These are phyloP conservation scores for Pholiota microspora DNA, from an alignment of 768 basidiomycete genomes.

Conservation along the genomic window DNA sequence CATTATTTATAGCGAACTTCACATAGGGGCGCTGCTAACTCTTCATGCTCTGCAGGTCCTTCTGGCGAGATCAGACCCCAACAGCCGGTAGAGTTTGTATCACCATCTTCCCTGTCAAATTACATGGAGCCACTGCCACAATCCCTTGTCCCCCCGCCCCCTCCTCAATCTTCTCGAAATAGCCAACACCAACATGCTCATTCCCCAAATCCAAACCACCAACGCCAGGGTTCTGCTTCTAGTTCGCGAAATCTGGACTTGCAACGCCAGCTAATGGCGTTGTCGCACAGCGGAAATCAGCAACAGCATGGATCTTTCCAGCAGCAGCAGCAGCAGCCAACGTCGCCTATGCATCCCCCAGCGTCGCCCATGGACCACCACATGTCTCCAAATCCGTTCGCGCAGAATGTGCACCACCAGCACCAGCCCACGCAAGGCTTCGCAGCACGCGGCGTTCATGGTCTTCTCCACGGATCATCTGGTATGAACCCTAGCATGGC, in stretches of 20 bases:
- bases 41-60: conserved; percentile 36
- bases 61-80: conserved; percentile 68
- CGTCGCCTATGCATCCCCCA: conserved; percentile 16
- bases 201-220: conserved; percentile 10
- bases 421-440: conserved; percentile 1
- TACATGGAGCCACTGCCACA: conserved; percentile 27
- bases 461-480: neutral
- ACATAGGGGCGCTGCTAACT: neutral
- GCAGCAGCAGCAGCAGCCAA: conserved; percentile 10
- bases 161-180: conserved; percentile 6
- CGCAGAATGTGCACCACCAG: conserved; percentile 1
- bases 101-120: conserved; percentile 28
- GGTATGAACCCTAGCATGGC: conserved; percentile 18
- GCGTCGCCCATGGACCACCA: conserved; percentile 16
- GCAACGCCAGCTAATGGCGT: conserved; percentile 18
- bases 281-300: conserved; percentile 10
- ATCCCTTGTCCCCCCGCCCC: conserved; percentile 19
- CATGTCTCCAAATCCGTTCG: conserved; percentile 7
- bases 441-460: conserved; percentile 3
- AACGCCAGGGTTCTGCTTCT: conserved; percentile 7
- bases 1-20: neutral
- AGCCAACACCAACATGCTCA: neutral
- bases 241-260: conserved; percentile 3
- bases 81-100: conserved; percentile 55
- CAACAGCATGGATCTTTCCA: conserved; percentile 8